These are phyloP conservation scores for Oldenlandia corymbosa DNA, from an alignment of 257 asterid species.

Conservation along the genomic window DNA sequence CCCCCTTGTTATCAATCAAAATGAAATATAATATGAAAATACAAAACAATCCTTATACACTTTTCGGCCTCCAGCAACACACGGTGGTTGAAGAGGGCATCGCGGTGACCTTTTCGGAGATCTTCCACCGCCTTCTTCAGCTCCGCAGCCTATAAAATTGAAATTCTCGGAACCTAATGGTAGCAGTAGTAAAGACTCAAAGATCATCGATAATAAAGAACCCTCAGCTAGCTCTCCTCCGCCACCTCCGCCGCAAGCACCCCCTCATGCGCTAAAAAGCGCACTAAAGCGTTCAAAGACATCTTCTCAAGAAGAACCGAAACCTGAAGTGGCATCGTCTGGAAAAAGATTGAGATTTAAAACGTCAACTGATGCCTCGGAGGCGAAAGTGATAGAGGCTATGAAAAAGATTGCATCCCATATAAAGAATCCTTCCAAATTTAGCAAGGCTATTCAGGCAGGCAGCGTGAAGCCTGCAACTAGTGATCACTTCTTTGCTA, in stretches of 20 bases:
- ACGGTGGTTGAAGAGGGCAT: not conserved
- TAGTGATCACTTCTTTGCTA: conserved; percentile 53
- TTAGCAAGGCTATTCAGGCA: conserved; percentile 80
- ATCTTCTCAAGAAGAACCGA: conserved; percentile 21
- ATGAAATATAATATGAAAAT: too few relatives aligned
- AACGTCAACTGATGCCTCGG: conserved; percentile 90
- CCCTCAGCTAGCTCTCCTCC: conserved; percentile 23
- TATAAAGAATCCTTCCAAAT: conserved; percentile 68
- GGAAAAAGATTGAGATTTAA: conserved; percentile 72
- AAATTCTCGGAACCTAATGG: conserved; percentile 19
- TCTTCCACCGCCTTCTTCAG: conserved; percentile 68
- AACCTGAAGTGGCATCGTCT: conserved; percentile 49
- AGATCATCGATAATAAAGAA: conserved; percentile 11
- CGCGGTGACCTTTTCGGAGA: conserved; percentile 59
- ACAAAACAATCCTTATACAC: too few relatives aligned
- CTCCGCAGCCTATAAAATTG: conserved; percentile 23
- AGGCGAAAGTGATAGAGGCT: conserved; percentile 83
- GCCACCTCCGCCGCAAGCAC: conserved; percentile 9
- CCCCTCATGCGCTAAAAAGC: conserved; percentile 69
- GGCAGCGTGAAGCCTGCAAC: conserved; percentile 81
- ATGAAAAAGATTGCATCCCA: conserved; percentile 85
- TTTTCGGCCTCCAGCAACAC: not conserved
- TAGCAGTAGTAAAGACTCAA: not conserved
- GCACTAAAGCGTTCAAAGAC: conserved; percentile 78
- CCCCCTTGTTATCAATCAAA: too few relatives aligned